Percentiles rank a stretch among this genome's conserved stretches.
Conservation (phyloP, 2,329 filamentous ascomycete genomes). For the Aureobasidium lini region DNA sequence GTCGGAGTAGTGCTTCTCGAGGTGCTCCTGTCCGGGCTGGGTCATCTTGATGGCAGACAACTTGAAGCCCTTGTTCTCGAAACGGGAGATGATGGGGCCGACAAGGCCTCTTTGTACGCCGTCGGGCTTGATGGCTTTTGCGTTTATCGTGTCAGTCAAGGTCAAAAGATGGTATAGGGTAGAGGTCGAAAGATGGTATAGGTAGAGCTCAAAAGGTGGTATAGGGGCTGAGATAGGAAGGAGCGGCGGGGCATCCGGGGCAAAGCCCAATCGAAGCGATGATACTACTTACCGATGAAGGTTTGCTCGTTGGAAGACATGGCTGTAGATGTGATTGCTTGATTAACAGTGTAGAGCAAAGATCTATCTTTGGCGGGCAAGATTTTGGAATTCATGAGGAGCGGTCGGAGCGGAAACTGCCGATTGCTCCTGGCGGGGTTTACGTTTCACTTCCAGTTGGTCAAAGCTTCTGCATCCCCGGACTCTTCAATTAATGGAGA, state of each 20-base stretch:
- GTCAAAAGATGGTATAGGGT: background rate
- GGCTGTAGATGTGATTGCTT: slow-evolving; percentile 21
- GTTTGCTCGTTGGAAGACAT: slow-evolving; percentile 72
- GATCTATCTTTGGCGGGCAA: slow-evolving; percentile 6
- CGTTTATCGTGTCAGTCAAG: no score
- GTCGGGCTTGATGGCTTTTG: slow-evolving; percentile 88
- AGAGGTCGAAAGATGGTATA: background rate
- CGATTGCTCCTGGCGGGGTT: background rate
- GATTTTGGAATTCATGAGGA: slow-evolving; percentile 8
- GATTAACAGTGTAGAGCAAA: slow-evolving; percentile 31
- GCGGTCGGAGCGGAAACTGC: background rate
- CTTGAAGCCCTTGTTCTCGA: slow-evolving; percentile 98
- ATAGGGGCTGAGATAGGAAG: background rate
- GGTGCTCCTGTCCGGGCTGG: slow-evolving; percentile 72
- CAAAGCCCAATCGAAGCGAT: no score
- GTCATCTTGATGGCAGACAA: slow-evolving; percentile 93
- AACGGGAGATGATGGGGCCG: slow-evolving; percentile 95
- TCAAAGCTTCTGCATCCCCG: background rate
- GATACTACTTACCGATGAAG: slow-evolving; percentile 37
- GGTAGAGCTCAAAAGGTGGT: background rate
- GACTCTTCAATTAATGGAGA: background rate
- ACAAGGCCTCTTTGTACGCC: slow-evolving; percentile 99
- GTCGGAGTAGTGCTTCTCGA: slow-evolving; percentile 96
- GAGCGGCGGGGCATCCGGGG: no score
- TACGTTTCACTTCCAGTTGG: background rate